Evolutionary conservation across 169 alveolate species (phyloP).

Genomic region (Eimeria mitis): DNA sequence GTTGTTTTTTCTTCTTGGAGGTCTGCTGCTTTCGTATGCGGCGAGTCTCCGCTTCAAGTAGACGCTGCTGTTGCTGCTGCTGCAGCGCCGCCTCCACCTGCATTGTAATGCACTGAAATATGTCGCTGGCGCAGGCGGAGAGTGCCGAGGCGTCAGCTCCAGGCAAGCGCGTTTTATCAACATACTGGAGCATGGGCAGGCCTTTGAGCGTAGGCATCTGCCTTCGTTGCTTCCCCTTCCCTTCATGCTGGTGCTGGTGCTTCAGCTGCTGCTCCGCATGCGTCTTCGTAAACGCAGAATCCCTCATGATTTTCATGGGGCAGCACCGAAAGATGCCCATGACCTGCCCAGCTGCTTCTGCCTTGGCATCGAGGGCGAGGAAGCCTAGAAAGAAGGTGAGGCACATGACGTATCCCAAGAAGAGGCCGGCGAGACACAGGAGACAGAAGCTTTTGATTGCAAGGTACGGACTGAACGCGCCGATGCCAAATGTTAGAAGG

Average conservation of each 20-base stretch:
- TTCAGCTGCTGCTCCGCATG: neutral
- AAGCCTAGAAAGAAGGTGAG: conserved; percentile 88
- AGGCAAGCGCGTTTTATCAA: conserved; percentile 36
- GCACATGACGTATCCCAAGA: conserved; percentile 89
- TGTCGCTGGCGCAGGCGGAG: conserved; percentile 72
- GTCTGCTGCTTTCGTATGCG: conserved; percentile 56
- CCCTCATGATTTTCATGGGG: conserved; percentile 53
- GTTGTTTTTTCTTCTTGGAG: conserved; percentile 44
- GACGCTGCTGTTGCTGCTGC: conserved; percentile 55
- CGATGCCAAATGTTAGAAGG: conserved; percentile 89
- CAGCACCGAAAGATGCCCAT: conserved; percentile 11
- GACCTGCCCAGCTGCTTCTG: conserved; percentile 80
- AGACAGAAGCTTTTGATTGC: conserved; percentile 89
- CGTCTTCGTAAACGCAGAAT: conserved; percentile 21
- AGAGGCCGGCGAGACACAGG: conserved; percentile 87
- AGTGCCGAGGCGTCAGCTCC: conserved; percentile 70
- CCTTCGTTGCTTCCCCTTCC: neutral
- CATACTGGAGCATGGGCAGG: conserved; percentile 58
- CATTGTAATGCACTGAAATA: conserved; percentile 66
- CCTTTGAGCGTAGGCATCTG: conserved; percentile 37
- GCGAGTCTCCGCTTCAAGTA: conserved; percentile 63
- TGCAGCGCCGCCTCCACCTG: conserved; percentile 69
- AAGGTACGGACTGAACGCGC: conserved; percentile 89
- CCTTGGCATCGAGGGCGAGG: conserved; percentile 89
- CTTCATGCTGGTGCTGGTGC: conserved; percentile 9